Conservation (phyloP, 371 early-diverging fungal genomes). For the Apophysomyces elegans region DNA sequence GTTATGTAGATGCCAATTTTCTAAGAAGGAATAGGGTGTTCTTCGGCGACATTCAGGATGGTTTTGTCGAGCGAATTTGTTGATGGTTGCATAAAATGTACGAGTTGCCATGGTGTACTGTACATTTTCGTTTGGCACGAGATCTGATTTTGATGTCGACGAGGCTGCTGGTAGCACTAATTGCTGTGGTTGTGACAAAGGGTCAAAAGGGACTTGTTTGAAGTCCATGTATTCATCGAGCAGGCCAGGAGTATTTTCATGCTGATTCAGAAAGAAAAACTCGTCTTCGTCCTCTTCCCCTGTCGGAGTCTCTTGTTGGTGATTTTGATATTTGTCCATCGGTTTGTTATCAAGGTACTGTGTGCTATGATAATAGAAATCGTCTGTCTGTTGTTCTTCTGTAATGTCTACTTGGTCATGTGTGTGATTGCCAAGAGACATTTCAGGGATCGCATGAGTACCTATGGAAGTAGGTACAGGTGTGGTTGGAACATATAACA, state of each 20-base stretch:
- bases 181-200: conserved; percentile 1
- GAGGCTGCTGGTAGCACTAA: conserved; percentile 4
- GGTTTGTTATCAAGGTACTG: background rate
- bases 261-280: conserved; percentile 34
- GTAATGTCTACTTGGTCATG: conserved; percentile 1
- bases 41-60: conserved; percentile 30
- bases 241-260: conserved; percentile 27
- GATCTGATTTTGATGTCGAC: conserved; percentile 8
- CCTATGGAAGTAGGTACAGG: conserved; percentile 1
- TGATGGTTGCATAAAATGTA: conserved; percentile 49
- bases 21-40: conserved; percentile 43
- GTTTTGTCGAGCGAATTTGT: conserved; percentile 42
- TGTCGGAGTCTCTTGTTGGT: background rate
- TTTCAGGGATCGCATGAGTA: conserved; percentile 8
- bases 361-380: background rate
- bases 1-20: conserved; percentile 49
- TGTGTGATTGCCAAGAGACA: conserved; percentile 1
- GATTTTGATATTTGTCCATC: background rate
- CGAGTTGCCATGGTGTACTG: conserved; percentile 44
- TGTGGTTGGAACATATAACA: conserved; percentile 6
- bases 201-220: conserved; percentile 1
- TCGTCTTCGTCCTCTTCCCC: conserved; percentile 20
- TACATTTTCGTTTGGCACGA: conserved; percentile 10
- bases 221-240: conserved; percentile 21
- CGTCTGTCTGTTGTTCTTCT: conserved; percentile 1